phyloP scores from a whole-genome alignment of 768 basidiomycete genomes.

The Tulasnella sp. region DNA sequence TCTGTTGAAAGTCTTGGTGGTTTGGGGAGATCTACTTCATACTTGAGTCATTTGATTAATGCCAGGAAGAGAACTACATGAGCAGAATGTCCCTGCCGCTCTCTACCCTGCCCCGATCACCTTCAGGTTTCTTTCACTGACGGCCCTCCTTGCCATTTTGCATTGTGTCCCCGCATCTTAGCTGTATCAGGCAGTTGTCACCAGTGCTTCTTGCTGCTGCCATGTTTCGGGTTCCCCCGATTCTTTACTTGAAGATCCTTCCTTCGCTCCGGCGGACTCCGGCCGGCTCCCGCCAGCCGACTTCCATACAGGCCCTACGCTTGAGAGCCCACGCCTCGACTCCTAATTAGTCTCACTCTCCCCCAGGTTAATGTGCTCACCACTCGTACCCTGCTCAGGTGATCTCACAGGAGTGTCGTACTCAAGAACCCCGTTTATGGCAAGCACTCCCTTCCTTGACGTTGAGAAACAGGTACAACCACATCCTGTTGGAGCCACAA shows the following conservation, averaged over 20 bases:
- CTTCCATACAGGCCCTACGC: not conserved
- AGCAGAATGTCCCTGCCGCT: not conserved
- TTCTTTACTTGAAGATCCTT: not conserved
- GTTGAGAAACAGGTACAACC: not conserved
- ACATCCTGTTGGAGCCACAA: not conserved
- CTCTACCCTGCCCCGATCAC: not conserved
- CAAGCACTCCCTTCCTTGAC: not conserved
- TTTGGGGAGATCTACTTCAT: not conserved
- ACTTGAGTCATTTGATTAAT: too few relatives aligned
- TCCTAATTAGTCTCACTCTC: not conserved
- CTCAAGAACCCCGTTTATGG: not conserved
- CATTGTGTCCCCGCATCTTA: not conserved
- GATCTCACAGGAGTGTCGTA: not conserved
- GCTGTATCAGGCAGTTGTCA: not conserved
- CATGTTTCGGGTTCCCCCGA: not conserved
- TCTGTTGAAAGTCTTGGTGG: not conserved
- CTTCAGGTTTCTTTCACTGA: not conserved
- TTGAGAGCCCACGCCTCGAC: not conserved
- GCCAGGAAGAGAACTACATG: not conserved
- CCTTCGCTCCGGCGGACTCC: not conserved
- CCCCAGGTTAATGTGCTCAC: not conserved
- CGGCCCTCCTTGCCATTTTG: not conserved
- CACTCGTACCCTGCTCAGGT: not conserved
- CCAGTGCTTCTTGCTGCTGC: not conserved
- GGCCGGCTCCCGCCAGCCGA: not conserved